A percentile compares a stretch with the other conserved stretches of the same genome.
phyloP scores from a whole-genome alignment of 345 rosid species.

The Arabidopsis suecica region DNA sequence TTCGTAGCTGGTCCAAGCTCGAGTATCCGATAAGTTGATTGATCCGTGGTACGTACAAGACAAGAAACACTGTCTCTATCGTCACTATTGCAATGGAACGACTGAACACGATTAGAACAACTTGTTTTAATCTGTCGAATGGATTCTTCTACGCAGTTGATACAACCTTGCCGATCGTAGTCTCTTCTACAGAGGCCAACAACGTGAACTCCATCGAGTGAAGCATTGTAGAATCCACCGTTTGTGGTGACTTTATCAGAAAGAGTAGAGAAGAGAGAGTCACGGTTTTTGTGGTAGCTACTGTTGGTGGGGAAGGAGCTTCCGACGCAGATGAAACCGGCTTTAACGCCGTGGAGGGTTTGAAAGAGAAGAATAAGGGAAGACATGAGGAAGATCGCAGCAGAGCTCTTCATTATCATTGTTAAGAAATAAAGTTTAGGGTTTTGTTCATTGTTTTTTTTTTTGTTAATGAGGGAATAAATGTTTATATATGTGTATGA shows the following conservation, averaged over 20 bases:
- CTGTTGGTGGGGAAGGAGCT: constrained; percentile 40
- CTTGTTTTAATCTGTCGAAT: neutral
- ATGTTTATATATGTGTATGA: constrained; percentile 6
- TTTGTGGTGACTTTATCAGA: constrained; percentile 28
- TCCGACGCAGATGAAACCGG: constrained; percentile 2
- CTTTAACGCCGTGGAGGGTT: constrained; percentile 13
- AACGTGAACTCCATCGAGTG: constrained; percentile 44
- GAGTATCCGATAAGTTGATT: constrained; percentile 25
- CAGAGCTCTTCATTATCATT: constrained; percentile 22
- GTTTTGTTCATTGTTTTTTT: neutral
- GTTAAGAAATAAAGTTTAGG: neutral
- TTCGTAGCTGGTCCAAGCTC: constrained; percentile 11
- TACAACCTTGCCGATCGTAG: constrained; percentile 40
- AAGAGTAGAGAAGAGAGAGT: constrained; percentile 45
- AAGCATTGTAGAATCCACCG: constrained; percentile 42
- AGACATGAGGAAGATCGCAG: neutral
- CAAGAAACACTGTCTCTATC: constrained; percentile 32
- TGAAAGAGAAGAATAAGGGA: constrained; percentile 21
- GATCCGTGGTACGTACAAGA: constrained; percentile 43
- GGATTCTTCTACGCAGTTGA: constrained; percentile 31
- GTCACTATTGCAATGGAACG: constrained; percentile 29
- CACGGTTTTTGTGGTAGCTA: constrained; percentile 41
- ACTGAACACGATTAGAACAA: constrained; percentile 48
- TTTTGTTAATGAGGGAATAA: neutral
- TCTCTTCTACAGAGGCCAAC: constrained; percentile 49